Evolutionary conservation across 139 green algal genomes (phyloP), one percentile per base, ranked within the genome.

Genomic region (Chlamydomonas eustigma): DNA sequence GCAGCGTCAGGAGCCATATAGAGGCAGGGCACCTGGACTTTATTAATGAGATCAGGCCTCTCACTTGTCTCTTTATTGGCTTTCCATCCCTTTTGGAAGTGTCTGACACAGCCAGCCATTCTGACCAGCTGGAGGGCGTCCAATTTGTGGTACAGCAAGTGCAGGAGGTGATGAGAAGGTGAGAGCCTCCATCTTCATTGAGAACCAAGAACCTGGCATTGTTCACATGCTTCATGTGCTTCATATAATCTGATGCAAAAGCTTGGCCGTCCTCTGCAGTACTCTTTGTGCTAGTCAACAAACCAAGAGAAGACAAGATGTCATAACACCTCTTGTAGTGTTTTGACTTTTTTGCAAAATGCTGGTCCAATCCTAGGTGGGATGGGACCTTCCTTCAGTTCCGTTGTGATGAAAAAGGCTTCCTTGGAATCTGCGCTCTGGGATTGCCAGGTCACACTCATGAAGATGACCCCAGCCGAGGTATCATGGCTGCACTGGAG

Each of bases 381-480:
- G 85, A 92, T 39, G 92, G 92, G 37, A 86, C 68, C 39, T 85
- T 97, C 34, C 51, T 95, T 74, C 92, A 97, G 85, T 91, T 92
- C 68, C 86, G 92, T 4, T 93, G 85, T 71, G 92, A 96, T 64
- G 92, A 97, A 80, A 97, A 97, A 83, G 92, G 92, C 65, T 97
- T 93, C 73, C 72, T 96, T 32, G 84, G 83, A 22, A 92, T 97
- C 74, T 92, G 88, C 71, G 90, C 88, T 93, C 80, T 95, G 77
- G 92, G 92, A 30, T 81, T 97, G 74, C 88, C 90, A 2, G 89
- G 92, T 1, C 86, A 87, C 64, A 88, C 81, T 32, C 87, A 94
- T 39, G 80, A 91, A 71, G 85, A 94, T 69, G 87, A 87, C 32
- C 76, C 90, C 0, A 63, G 76, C 2, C 75, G 91, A 8, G 91